Base-by-base conservation (phyloP, 345 rosid species). In the Brassica rapa region DNA sequence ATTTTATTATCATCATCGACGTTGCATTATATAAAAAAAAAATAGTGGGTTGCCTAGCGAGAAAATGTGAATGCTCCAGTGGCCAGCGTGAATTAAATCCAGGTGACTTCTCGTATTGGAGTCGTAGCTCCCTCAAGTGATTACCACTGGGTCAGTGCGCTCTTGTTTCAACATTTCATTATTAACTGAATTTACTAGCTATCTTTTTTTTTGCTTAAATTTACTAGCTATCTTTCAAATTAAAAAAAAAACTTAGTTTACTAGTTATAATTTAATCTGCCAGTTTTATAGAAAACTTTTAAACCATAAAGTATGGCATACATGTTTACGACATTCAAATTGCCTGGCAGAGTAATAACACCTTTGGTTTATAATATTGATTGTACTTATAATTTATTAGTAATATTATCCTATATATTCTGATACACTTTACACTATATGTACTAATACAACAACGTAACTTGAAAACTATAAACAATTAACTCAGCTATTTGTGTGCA, bases 291-390 rank as follows among this genome's bases (percentile, higher is more conserved):
- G 10, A 16, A 8, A 9, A 15, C 4, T 25, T 37, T 59, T 3
- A 23, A 60, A 12, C 64, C 29, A 65, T 33, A 65, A 9, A 43
- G 39, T 60, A 12, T 37, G 53, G 51, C 15, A 12, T 46, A 15
- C n/a, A 71, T 71, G 51, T 51, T 74, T 46, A 24, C 37, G 39
- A 65, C 53, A 23, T 53, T 72, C 61, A 62, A 71, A 10, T 61
- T 35, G 35, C 78, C 15, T 24, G 72, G 15, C 27, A 53, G 23
- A 43, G 14, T 29, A 7, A 62, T 16, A 49, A 8, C n/a, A 63
- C 24, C 70, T 30, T 12, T 32, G 29, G 12, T 62, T 43, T 72
- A 1, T 63, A 41, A 27, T 3, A 21, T 10, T 9, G 12, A 15
- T 60, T 23, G 8, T 71, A 35, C 33, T 25, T 57, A 70, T 57